Base-by-base conservation (phyloP, 108 stramenopile species). In the Fragilaria crotonensis region DNA sequence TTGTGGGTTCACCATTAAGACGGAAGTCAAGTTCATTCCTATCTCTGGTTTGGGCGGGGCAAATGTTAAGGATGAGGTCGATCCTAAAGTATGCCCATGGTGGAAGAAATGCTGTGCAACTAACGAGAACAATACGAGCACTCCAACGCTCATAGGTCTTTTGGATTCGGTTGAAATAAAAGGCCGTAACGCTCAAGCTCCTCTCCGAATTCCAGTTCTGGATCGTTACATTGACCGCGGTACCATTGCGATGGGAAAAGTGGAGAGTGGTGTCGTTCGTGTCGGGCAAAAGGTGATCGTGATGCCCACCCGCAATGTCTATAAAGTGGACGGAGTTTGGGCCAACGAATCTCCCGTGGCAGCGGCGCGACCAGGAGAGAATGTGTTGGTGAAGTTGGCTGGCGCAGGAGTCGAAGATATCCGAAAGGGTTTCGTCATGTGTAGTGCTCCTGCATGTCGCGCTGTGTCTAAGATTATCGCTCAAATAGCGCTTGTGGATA, bases 221-320 rank as follows among this genome's bases (percentile, higher is more conserved):
- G 98, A 99, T 65, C 87, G 98, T 41, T 98, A 97, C 73, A 78
- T 68, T 17, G 99, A 99, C 64, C 85, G 98, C 57, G 99, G 99
- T 31, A 95, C 93, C 5, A 96, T 99, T 60, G 88, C 90, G 54
- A 94, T 98, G 94, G 97, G 95, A 44, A 98, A 99, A 85, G 96
- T 99, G 4, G 99, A 98, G 70, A 64, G 83, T 76, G 99, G 99
- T 25, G 85, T 91, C 21, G 48, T 99, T 45, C 73, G 80, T 26
- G 75, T 73, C 21, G 98, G 97, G 23, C 71, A 82, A 67, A 93
- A 90, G 72, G 82, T 99, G 23, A 92, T 62, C 18, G 31, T 99
- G 7, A 96, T 97, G 95, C 99, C 99, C 1, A 96, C 94, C 26
- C 74, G 90, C 44, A 76, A 92, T 31, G 29, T 62, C 33, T 91